Percentiles rank a stretch among this genome's conserved stretches.
Conservation (phyloP, 176 grass and related monocot species). For the Hordeum vulgare region MorexV3_pseudomolecules_assembly NC_058518.1:353870365-353870864, state of each 20-base stretch:
- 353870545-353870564: neutral
- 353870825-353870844: too few species aligned
- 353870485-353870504: too few species aligned
- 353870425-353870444: too few species aligned
- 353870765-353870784: fast-evolving
- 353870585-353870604: neutral
- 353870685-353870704: neutral
- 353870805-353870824: too few species aligned
- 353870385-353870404: too few species aligned
- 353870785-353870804: neutral
- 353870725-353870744: neutral
- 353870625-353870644: neutral
- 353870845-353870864: neutral
- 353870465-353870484: too few species aligned
- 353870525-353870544: too few species aligned
- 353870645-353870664: neutral
- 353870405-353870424: too few species aligned
- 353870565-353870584: neutral
- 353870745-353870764: neutral
- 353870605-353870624: neutral
- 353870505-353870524: too few species aligned
- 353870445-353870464: too few species aligned
- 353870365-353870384: too few species aligned
- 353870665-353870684: neutral
- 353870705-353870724: neutral